Evolutionary conservation across 306 rosid genomes (phyloP).

Genomic region (Fragaria ananassa): DNA sequence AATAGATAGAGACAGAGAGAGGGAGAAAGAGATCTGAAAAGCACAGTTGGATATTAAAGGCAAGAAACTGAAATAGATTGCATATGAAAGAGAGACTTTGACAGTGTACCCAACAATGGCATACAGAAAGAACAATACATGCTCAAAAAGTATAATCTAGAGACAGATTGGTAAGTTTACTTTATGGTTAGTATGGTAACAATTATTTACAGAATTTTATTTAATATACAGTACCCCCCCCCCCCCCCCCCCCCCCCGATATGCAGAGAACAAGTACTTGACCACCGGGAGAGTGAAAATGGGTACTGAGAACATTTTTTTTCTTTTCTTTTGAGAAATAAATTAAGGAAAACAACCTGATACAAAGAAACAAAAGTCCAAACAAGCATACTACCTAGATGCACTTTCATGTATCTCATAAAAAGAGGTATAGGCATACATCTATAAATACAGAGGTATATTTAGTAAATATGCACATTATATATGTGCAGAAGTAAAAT

Average conservation of each 20-base stretch:
- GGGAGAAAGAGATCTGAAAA: background rate
- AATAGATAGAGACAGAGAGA: background rate
- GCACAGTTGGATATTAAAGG: background rate
- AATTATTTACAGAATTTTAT: background rate
- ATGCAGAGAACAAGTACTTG: background rate
- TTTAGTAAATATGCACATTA: background rate
- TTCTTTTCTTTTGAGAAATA: background rate
- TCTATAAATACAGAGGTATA: background rate
- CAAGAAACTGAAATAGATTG: background rate
- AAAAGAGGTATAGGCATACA: background rate
- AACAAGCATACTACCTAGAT: background rate
- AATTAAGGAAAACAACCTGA: background rate
- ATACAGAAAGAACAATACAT: background rate
- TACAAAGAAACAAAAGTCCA: background rate
- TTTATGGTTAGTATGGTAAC: background rate
- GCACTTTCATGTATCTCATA: background rate
- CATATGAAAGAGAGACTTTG: background rate
- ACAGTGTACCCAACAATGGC: background rate
- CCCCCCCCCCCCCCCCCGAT: too few species aligned
- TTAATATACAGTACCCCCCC: too few species aligned
- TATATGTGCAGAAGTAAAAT: background rate
- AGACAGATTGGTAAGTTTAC: background rate
- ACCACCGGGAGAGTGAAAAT: background rate
- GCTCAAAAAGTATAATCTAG: background rate
- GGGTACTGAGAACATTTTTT: background rate